phyloP scores from a whole-genome alignment of 2,329 filamentous ascomycete genomes.

The Pseudogymnoascus sp. region DNA sequence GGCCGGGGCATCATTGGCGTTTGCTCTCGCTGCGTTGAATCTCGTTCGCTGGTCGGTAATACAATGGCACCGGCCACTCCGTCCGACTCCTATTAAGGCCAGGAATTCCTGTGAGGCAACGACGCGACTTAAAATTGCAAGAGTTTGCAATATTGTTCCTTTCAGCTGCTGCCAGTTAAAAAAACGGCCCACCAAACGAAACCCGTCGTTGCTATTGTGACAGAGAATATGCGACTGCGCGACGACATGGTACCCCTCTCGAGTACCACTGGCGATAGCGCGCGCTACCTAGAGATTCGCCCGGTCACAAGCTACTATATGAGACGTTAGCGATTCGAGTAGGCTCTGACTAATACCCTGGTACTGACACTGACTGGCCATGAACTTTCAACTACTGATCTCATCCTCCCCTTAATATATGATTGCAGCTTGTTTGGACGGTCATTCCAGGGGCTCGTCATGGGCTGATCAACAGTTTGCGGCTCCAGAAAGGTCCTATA shows the following conservation, averaged over 20 bases:
- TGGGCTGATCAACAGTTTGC: not conserved
- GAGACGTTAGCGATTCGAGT: not conserved
- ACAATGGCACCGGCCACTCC: not conserved
- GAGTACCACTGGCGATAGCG: not conserved
- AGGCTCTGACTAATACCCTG: not conserved
- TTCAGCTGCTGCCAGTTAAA: not conserved
- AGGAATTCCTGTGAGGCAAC: not conserved
- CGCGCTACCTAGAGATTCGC: not conserved
- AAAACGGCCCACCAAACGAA: not conserved
- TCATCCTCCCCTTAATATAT: not conserved
- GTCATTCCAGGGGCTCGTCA: not conserved
- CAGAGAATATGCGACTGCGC: not conserved
- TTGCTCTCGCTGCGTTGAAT: not conserved
- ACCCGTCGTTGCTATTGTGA: not conserved
- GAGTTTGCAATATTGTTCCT: not conserved
- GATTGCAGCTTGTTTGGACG: not conserved
- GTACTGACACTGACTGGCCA: not conserved
- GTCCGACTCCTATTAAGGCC: not conserved
- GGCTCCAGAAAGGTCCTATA: not conserved
- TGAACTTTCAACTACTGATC: not conserved
- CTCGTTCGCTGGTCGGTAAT: not conserved
- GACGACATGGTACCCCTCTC: not conserved
- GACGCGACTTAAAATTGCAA: not conserved
- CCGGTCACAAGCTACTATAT: not conserved
- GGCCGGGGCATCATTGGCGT: not conserved